Conservation (phyloP, 352 stramenopile species). For the Globisporangium okanoganense region DNA sequence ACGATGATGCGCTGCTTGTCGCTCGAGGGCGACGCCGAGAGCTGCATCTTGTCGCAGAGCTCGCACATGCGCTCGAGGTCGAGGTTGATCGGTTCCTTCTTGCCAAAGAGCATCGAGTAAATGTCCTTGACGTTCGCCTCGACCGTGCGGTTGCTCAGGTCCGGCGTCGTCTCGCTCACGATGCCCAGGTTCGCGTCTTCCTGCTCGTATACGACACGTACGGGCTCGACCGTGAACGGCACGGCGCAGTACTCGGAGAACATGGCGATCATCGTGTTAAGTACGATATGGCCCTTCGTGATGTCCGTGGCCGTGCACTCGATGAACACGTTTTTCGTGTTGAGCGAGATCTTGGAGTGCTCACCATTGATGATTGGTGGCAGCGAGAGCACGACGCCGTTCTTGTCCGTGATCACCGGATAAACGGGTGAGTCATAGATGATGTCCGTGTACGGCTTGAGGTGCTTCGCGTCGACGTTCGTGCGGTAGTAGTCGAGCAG, state of each 20-base stretch:
- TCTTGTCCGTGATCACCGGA: slow-evolving; percentile 96
- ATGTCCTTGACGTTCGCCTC: slow-evolving; percentile 85
- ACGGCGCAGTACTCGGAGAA: slow-evolving; percentile 98
- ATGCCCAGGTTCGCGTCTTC: slow-evolving; percentile 51
- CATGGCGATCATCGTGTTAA: slow-evolving; percentile 99
- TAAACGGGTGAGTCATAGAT: slow-evolving; percentile 99
- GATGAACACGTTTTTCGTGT: slow-evolving; percentile 99
- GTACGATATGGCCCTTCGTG: slow-evolving; percentile 99
- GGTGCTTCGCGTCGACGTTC: slow-evolving; percentile 94
- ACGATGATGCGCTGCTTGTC: slow-evolving; percentile 85
- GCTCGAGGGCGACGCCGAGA: slow-evolving; percentile 77
- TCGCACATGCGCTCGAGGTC: slow-evolving; percentile 85
- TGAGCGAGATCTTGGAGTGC: slow-evolving; percentile 95
- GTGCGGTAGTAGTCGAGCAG: slow-evolving; percentile 96
- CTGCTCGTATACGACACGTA: slow-evolving; percentile 96
- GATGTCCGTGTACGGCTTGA: slow-evolving; percentile 99
- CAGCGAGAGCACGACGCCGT: slow-evolving; percentile 95
- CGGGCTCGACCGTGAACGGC: slow-evolving; percentile 96
- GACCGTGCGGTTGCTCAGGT: slow-evolving; percentile 89
- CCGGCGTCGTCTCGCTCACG: slow-evolving; percentile 85
- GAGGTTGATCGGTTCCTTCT: slow-evolving; percentile 71
- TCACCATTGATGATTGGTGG: slow-evolving; percentile 99
- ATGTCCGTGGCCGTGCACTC: slow-evolving; percentile 99
- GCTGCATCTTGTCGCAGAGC: slow-evolving; percentile 98
- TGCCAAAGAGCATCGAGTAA: slow-evolving; percentile 87